A percentile compares a stretch with the other conserved stretches of the same genome.
Evolutionary conservation across 306 rosid genomes (phyloP).

Genomic region (Fragaria iinumae): DNA sequence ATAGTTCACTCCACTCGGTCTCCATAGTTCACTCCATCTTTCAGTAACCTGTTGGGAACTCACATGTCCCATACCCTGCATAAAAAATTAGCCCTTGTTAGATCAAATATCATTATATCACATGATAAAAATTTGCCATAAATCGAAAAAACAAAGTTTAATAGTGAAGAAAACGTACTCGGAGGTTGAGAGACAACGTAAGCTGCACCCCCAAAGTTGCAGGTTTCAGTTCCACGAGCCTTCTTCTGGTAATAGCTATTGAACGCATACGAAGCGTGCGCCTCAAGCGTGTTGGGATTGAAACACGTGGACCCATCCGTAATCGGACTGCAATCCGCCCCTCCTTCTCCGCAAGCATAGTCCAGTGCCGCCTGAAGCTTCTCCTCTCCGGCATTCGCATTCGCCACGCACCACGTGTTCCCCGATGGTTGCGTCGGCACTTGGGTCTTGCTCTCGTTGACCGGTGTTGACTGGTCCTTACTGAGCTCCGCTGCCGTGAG

Average conservation of each 20-base stretch:
- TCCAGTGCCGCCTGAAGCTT: conserved; percentile 57
- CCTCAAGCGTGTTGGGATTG: conserved; percentile 63
- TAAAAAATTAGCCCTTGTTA: not conserved
- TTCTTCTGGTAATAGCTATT: conserved; percentile 78
- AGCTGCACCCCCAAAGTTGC: conserved; percentile 74
- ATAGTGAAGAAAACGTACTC: conserved; percentile 34
- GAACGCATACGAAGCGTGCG: conserved; percentile 90
- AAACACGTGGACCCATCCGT: conserved; percentile 63
- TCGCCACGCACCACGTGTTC: conserved; percentile 82
- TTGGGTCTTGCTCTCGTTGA: conserved; percentile 38
- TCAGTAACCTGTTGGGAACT: conserved; percentile 58
- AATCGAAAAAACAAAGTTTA: not conserved
- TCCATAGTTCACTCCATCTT: not conserved
- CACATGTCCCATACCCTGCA: conserved; percentile 62
- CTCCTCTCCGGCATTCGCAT: conserved; percentile 31
- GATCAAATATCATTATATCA: not conserved
- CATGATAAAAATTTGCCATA: not conserved
- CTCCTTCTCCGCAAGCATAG: conserved; percentile 82
- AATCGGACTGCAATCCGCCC: conserved; percentile 80
- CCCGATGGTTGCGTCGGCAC: conserved; percentile 23
- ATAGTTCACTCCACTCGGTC: not conserved
- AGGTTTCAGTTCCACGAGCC: conserved; percentile 62
- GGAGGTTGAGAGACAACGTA: conserved; percentile 69
- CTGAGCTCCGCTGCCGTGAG: conserved; percentile 25
- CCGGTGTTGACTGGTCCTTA: not conserved